Conservation (phyloP, 768 basidiomycete species). For the Calocybe cyanea region DNA sequence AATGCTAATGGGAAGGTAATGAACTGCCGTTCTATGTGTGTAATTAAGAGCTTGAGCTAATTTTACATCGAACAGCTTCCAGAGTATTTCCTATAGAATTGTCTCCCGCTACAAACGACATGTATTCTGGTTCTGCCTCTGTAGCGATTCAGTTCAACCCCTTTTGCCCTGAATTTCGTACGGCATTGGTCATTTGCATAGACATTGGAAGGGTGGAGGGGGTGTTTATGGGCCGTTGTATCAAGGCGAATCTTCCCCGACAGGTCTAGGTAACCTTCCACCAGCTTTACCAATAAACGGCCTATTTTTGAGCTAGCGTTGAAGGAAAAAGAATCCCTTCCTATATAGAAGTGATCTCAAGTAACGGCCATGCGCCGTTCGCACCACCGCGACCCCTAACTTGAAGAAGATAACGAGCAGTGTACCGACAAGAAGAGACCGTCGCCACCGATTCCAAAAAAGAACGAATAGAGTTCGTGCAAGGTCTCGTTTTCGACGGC, state of each 20-base stretch:
- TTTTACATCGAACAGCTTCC: conserved; percentile 48
- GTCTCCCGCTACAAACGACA: conserved; percentile 12
- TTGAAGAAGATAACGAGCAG: conserved; percentile 28
- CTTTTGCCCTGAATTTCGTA: background rate
- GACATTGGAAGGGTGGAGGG: background rate
- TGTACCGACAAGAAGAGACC: conserved; percentile 32
- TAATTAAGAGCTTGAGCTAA: background rate
- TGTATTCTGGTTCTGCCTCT: conserved; percentile 11
- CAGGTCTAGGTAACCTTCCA: conserved; percentile 7
- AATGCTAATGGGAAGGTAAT: conserved; percentile 69
- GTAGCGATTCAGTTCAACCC: conserved; percentile 9
- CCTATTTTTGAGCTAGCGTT: conserved; percentile 6
- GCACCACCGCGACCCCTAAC: conserved; percentile 14
- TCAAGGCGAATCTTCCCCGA: conserved; percentile 3
- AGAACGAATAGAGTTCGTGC: conserved; percentile 55
- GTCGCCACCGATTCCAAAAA: conserved; percentile 66
- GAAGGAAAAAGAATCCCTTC: conserved; percentile 4
- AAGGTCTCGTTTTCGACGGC: conserved; percentile 67
- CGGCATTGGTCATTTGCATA: background rate
- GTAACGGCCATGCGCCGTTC: conserved; percentile 15
- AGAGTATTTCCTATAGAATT: conserved; percentile 67
- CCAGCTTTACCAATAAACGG: conserved; percentile 1
- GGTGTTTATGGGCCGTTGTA: background rate
- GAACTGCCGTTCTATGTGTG: conserved; percentile 10
- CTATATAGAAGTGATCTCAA: conserved; percentile 3